These are phyloP conservation scores for Oryza brachyantha DNA, from an alignment of 176 grass and related monocot genomes.

Conservation along the genomic window DNA sequence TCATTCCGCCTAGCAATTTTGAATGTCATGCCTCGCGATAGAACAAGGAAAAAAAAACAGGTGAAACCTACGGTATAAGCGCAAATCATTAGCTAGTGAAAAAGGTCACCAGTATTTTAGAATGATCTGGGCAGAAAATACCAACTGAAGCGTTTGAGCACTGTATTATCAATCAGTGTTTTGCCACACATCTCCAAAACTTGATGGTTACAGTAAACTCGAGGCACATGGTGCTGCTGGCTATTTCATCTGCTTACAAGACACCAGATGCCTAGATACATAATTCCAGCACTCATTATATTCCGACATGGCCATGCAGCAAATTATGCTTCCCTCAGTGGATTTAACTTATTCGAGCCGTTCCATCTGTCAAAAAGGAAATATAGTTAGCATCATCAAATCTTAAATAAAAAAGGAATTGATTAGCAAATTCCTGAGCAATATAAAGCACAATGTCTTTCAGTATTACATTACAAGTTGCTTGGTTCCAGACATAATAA, in stretches of 20 bases:
- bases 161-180: not conserved
- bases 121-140: not conserved
- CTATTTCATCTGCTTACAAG: not conserved
- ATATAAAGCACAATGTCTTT: not conserved
- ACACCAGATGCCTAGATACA: not conserved
- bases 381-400: not conserved
- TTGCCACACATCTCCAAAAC: not conserved
- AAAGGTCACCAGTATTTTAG: not conserved
- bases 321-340: not conserved
- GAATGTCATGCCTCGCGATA: not conserved
- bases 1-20: not conserved
- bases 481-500: not conserved
- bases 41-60: not conserved
- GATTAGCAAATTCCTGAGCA: not conserved
- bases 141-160: not conserved
- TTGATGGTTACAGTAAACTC: not conserved
- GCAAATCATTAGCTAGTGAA: not conserved
- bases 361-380: constrained; percentile 52
- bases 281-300: not conserved
- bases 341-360: constrained; percentile 41
- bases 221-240: not conserved
- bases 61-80: not conserved
- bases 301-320: not conserved
- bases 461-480: not conserved
- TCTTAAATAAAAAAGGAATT: not conserved